Percentiles rank a stretch among this genome's conserved stretches.
Evolutionary conservation across 1,284 basidiomycete species (phyloP).

Genomic region (Caloboletus inedulis): DNA sequence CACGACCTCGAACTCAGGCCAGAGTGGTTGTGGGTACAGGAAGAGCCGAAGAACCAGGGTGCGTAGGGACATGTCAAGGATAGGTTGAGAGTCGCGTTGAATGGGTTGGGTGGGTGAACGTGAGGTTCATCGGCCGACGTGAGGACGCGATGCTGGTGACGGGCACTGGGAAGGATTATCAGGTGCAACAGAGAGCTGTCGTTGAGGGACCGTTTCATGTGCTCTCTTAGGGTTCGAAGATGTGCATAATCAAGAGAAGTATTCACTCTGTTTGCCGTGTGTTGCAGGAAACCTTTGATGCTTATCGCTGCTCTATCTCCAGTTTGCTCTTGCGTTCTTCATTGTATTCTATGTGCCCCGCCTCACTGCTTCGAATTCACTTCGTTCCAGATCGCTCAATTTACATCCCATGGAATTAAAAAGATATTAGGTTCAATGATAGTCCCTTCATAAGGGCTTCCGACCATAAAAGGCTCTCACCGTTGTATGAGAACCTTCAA

Average conservation of each 20-base stretch:
- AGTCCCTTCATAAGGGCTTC: conserved; percentile 19
- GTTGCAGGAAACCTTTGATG: too few relatives aligned
- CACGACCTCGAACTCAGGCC: conserved; percentile 20
- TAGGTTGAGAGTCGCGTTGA: conserved; percentile 54
- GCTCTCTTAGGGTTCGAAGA: too few relatives aligned
- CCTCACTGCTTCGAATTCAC: too few relatives aligned
- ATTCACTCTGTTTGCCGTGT: too few relatives aligned
- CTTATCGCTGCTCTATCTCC: too few relatives aligned
- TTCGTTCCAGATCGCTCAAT: too few relatives aligned
- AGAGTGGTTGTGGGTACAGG: conserved; percentile 73
- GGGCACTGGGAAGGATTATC: conserved; percentile 72
- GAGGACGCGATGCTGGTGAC: conserved; percentile 75
- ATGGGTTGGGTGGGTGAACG: conserved; percentile 34
- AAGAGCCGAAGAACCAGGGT: conserved; percentile 86
- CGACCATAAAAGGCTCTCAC: conserved; percentile 16
- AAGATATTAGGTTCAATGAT: too few relatives aligned
- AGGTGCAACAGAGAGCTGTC: conserved; percentile 59
- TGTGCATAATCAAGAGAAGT: too few relatives aligned
- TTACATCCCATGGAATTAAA: too few relatives aligned
- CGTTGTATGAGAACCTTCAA: conserved; percentile 12
- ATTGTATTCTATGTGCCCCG: too few relatives aligned
- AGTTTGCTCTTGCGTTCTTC: too few relatives aligned
- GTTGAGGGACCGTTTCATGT: conserved; percentile 57
- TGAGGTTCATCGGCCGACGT: conserved; percentile 60
- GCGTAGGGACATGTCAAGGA: conserved; percentile 65